A percentile compares a stretch with the other conserved stretches of the same genome.
Evolutionary conservation across 1,139 yeast genomes (phyloP).

Genomic region (Saccharomycopsis hybrid): DNA sequence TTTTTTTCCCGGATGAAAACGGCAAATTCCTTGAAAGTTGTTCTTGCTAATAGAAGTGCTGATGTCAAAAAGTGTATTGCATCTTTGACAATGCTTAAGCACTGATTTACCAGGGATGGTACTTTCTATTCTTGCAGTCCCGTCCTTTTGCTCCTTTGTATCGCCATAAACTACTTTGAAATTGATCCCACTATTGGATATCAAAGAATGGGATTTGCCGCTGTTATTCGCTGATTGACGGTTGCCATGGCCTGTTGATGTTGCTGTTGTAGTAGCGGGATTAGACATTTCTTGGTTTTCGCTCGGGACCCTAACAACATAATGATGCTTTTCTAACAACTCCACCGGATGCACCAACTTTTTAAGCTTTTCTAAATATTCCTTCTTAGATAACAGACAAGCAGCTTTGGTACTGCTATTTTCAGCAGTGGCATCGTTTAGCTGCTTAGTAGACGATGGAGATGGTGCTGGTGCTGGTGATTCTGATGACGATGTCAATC

Average conservation of each 20-base stretch:
- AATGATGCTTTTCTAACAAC: conserved; percentile 39
- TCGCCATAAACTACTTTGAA: too few species aligned
- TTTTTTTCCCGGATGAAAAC: conserved; percentile 32
- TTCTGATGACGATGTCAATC: too few species aligned
- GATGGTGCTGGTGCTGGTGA: conserved; percentile 18
- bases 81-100: conserved; percentile 13
- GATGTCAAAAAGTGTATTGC: conserved; percentile 11
- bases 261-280: too few species aligned
- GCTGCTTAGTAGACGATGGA: not conserved
- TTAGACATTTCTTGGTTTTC: too few species aligned
- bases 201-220: too few species aligned
- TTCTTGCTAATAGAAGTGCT: not conserved
- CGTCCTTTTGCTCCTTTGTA: too few species aligned
- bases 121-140: too few species aligned
- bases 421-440: conserved; percentile 15
- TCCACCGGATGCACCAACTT: conserved; percentile 36
- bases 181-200: too few species aligned
- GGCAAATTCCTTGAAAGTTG: conserved; percentile 23
- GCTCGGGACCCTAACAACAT: too few species aligned
- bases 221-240: too few species aligned
- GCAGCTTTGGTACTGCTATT: conserved; percentile 28
- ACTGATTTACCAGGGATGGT: too few species aligned
- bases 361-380: conserved; percentile 27
- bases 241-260: too few species aligned
- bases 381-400: conserved; percentile 25